Conservation (phyloP, 768 basidiomycete species). For the Leccinum ochraceum region DNA sequence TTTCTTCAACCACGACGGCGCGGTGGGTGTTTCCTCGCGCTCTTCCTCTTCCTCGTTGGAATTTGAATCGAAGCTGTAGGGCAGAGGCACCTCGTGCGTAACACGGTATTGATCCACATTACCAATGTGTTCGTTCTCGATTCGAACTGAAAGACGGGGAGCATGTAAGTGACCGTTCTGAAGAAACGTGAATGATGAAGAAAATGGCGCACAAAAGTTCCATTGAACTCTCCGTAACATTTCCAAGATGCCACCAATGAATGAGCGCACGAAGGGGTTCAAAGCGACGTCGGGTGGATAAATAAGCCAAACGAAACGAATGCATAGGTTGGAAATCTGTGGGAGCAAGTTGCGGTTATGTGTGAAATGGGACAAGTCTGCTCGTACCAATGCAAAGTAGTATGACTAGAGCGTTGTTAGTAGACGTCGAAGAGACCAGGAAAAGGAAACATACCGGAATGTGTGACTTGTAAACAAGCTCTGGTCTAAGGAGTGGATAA, state of each 20-base stretch:
- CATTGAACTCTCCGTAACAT: constrained; percentile 82
- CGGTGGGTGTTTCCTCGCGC: constrained; percentile 29
- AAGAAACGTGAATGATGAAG: constrained; percentile 2
- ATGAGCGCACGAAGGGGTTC: constrained; percentile 55
- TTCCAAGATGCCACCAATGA: constrained; percentile 71
- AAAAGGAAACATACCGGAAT: constrained; percentile 48
- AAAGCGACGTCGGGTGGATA: constrained; percentile 56
- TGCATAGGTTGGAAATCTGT: constrained; percentile 67
- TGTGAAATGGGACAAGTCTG: not conserved
- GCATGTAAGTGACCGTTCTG: not conserved
- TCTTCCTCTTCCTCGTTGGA: constrained; percentile 52
- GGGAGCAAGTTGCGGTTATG: not conserved
- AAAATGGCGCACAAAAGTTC: constrained; percentile 74
- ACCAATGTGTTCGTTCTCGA: constrained; percentile 91
- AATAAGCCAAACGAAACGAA: constrained; percentile 82
- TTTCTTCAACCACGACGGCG: not conserved
- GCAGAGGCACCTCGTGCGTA: constrained; percentile 83
- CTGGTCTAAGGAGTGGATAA: constrained; percentile 65
- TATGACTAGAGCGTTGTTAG: constrained; percentile 51
- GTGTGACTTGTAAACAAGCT: constrained; percentile 70
- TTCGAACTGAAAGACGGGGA: constrained; percentile 50
- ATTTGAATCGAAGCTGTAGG: constrained; percentile 54
- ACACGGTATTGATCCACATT: constrained; percentile 64
- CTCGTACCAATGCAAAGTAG: constrained; percentile 72
- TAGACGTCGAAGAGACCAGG: not conserved